phyloP scores from a whole-genome alignment of 768 basidiomycete species.

The Trametes sanguinea region DNA sequence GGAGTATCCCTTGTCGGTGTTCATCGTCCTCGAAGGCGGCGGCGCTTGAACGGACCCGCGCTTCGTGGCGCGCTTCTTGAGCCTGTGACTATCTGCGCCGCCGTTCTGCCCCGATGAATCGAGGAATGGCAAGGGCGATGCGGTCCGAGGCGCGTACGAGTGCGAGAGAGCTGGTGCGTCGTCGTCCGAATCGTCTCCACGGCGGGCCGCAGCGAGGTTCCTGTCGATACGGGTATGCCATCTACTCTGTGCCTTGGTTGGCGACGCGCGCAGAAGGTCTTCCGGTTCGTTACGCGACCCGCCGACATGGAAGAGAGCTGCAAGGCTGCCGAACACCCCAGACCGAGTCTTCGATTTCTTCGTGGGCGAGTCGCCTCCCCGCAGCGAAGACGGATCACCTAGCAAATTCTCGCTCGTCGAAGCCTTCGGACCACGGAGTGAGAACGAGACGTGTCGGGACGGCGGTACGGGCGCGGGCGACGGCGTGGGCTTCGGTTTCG shows the following conservation, averaged over 20 bases:
- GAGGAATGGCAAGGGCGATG: conserved; percentile 1
- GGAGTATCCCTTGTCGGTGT: conserved; percentile 30
- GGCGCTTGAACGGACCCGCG: conserved; percentile 22
- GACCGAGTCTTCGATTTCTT: conserved; percentile 22
- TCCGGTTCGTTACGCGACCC: conserved; percentile 5
- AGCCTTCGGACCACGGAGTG: conserved; percentile 14
- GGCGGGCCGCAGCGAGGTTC: conserved; percentile 31
- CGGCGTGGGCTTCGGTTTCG: background rate
- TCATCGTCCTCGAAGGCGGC: background rate
- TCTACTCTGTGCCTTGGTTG: conserved; percentile 18
- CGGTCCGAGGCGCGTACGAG: background rate
- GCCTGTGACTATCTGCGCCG: conserved; percentile 10
- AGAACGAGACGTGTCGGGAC: conserved; percentile 20
- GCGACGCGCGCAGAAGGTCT: background rate
- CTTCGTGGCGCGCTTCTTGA: conserved; percentile 26
- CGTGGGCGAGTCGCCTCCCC: conserved; percentile 9
- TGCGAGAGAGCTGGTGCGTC: conserved; percentile 24
- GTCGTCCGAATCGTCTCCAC: conserved; percentile 32
- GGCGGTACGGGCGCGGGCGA: background rate
- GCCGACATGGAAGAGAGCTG: conserved; percentile 43
- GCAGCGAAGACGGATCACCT: conserved; percentile 3
- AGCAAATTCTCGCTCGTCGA: conserved; percentile 1
- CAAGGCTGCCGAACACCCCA: conserved; percentile 45
- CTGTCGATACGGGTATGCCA: conserved; percentile 43
- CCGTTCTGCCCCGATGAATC: background rate